Conservation (phyloP, 768 basidiomycete genomes). For the Kwoniella sp. region DNA sequence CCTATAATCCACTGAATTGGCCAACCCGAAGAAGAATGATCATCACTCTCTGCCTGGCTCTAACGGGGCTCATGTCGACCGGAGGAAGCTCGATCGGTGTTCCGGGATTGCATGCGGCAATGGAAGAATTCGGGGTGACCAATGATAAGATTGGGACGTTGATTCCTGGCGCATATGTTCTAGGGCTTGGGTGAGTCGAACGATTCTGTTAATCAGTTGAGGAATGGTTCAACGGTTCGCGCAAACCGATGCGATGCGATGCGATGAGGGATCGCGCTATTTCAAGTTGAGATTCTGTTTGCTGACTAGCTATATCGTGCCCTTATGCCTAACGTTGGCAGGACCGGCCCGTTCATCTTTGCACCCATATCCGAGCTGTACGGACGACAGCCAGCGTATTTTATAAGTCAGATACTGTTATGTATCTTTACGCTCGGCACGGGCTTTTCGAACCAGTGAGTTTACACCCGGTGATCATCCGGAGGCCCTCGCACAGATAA, state of each 20-base stretch:
- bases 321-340: conserved; percentile 12
- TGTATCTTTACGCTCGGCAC: conserved; percentile 44
- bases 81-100: conserved; percentile 42
- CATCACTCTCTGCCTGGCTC: conserved; percentile 31
- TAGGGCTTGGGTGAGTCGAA: conserved; percentile 48
- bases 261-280: no score
- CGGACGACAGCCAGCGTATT: conserved; percentile 45
- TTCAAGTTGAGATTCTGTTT: no score
- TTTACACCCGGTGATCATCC: not conserved
- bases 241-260: not conserved
- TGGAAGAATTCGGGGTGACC: conserved; percentile 36
- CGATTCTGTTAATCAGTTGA: no score
- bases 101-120: conserved; percentile 42
- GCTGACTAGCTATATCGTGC: no score
- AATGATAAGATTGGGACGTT: conserved; percentile 43
- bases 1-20: conserved; percentile 43
- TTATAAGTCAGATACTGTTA: conserved; percentile 30
- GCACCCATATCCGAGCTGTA: conserved; percentile 50
- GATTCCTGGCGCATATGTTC: conserved; percentile 40
- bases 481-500: not conserved
- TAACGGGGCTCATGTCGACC: conserved; percentile 50
- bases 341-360: conserved; percentile 51
- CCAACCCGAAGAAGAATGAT: conserved; percentile 32
- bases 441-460: conserved; percentile 42
- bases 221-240: no score